Percentiles rank a stretch among this genome's conserved stretches.
phyloP scores from a whole-genome alignment of 2,329 filamentous ascomycete species.

The Teratosphaeria gauchensis region DNA sequence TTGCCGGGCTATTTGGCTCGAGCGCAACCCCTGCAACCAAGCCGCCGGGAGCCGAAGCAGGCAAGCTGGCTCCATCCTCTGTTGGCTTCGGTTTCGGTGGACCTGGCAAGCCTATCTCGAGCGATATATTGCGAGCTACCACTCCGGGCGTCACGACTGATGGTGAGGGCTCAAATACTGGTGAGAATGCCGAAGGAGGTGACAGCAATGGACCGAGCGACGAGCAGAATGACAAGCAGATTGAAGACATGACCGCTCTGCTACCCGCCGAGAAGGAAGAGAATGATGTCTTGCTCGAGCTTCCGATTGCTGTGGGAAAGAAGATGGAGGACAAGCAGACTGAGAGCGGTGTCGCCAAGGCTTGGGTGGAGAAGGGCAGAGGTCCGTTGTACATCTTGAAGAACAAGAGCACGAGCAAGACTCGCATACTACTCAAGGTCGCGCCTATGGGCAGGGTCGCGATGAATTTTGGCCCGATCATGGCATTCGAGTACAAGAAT shows the following conservation, averaged over 20 bases:
- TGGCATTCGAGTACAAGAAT: slow-evolving; percentile 52
- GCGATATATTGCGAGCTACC: slow-evolving; percentile 35
- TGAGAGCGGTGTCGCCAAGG: slow-evolving; percentile 42
- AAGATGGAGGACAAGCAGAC: slow-evolving; percentile 46
- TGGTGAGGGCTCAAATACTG: slow-evolving; percentile 9
- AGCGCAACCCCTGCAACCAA: slow-evolving; percentile 2
- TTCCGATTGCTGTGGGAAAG: slow-evolving; percentile 56
- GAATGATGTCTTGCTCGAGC: slow-evolving; percentile 60
- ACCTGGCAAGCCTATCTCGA: slow-evolving; percentile 19
- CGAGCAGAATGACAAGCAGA: slow-evolving; percentile 32
- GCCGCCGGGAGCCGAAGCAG: slow-evolving; percentile 3
- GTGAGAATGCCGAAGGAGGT: slow-evolving; percentile 16
- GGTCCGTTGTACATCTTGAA: slow-evolving; percentile 64
- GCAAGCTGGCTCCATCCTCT: slow-evolving; percentile 12
- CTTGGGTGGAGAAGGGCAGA: slow-evolving; percentile 61
- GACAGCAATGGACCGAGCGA: slow-evolving; percentile 19
- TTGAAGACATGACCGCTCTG: slow-evolving; percentile 60
- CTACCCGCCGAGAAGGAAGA: slow-evolving; percentile 53
- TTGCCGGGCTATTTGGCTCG: slow-evolving; percentile 11
- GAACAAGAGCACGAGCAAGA: slow-evolving; percentile 57
- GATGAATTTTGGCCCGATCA: slow-evolving; percentile 59
- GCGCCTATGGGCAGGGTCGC: slow-evolving; percentile 65
- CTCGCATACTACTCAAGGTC: slow-evolving; percentile 62
- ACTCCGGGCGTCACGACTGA: slow-evolving; percentile 39
- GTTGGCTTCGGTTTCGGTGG: slow-evolving; percentile 32